These are phyloP conservation scores for Alternaria triticimaculans DNA, from an alignment of 2,329 filamentous ascomycete genomes.

Conservation along the genomic window DNA sequence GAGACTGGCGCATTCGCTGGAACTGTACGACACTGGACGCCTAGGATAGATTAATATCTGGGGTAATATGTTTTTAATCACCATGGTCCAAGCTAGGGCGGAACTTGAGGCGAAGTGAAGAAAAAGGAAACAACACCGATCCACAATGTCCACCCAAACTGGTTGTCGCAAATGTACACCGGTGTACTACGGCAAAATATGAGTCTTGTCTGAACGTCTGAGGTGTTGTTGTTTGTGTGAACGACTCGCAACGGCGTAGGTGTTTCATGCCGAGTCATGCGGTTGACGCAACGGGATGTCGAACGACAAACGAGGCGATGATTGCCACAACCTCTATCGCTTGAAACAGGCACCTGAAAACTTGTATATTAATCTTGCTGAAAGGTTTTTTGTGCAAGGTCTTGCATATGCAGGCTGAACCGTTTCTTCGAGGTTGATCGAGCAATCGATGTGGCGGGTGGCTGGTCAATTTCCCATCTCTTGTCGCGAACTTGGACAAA, in stretches of 20 bases:
- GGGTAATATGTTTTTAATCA: conserved; percentile 37
- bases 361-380: background rate
- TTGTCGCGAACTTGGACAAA: background rate
- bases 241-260: background rate
- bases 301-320: background rate
- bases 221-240: background rate
- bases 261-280: background rate
- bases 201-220: background rate
- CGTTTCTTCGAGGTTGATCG: background rate
- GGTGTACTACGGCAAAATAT: conserved; percentile 2
- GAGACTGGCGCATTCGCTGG: conserved; percentile 17
- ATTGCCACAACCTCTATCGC: background rate
- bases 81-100: conserved; percentile 17
- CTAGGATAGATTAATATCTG: conserved; percentile 44
- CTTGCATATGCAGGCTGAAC: background rate
- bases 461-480: background rate
- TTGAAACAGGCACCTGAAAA: background rate
- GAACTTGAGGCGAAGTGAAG: conserved; percentile 11
- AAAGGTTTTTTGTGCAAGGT: background rate
- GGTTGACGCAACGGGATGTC: background rate
- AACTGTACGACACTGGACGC: conserved; percentile 19
- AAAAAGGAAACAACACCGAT: conserved; percentile 14
- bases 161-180: conserved; percentile 1
- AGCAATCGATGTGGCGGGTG: background rate
- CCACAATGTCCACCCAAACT: background rate